A percentile compares a stretch with the other conserved stretches of the same genome.
phyloP scores from a whole-genome alignment of 805 yeast genomes.

The Sugiyamaella boreocaroliniensis region DNA sequence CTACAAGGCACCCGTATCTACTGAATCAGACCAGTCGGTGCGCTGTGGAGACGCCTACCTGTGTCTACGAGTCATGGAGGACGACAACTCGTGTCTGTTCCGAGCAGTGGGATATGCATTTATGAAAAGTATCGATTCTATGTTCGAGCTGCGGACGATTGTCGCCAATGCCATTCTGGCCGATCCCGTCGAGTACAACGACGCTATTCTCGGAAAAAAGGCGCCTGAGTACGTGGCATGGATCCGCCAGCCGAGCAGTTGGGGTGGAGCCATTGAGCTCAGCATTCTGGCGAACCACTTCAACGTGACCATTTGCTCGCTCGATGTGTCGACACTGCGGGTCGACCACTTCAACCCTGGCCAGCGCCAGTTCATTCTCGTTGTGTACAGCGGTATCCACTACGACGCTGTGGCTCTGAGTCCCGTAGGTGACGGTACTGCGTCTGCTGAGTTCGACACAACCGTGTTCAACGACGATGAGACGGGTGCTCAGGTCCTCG shows the following conservation, averaged over 20 bases:
- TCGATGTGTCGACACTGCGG: slow-evolving; percentile 59
- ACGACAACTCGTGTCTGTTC: slow-evolving; percentile 74
- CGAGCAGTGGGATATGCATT: slow-evolving; percentile 54
- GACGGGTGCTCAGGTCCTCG: slow-evolving; percentile 32
- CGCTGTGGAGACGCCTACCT: slow-evolving; percentile 30
- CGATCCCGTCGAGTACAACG: slow-evolving; percentile 43
- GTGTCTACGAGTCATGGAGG: slow-evolving; percentile 55
- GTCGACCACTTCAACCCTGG: slow-evolving; percentile 49
- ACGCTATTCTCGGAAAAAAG: slow-evolving; percentile 51
- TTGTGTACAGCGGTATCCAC: slow-evolving; percentile 66
- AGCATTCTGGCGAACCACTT: slow-evolving; percentile 52
- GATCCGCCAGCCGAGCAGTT: slow-evolving; percentile 53
- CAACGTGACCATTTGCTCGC: slow-evolving; percentile 46
- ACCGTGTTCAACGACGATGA: slow-evolving; percentile 39
- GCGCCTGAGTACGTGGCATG: slow-evolving; percentile 47
- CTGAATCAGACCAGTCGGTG: slow-evolving; percentile 12
- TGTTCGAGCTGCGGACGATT: slow-evolving; percentile 44
- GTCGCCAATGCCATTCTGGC: slow-evolving; percentile 43
- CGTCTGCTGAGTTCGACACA: slow-evolving; percentile 29
- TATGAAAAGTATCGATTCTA: slow-evolving; percentile 38
- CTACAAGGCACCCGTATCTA: background rate
- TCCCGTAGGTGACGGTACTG: slow-evolving; percentile 21
- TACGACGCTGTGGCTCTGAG: slow-evolving; percentile 56
- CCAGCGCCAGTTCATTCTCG: slow-evolving; percentile 40
- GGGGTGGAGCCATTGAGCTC: slow-evolving; percentile 84